Evolutionary conservation across 768 basidiomycete species (phyloP), one percentile per base, ranked within the genome.

Genomic region (Sistotremastrum niveocremeum): DNA sequence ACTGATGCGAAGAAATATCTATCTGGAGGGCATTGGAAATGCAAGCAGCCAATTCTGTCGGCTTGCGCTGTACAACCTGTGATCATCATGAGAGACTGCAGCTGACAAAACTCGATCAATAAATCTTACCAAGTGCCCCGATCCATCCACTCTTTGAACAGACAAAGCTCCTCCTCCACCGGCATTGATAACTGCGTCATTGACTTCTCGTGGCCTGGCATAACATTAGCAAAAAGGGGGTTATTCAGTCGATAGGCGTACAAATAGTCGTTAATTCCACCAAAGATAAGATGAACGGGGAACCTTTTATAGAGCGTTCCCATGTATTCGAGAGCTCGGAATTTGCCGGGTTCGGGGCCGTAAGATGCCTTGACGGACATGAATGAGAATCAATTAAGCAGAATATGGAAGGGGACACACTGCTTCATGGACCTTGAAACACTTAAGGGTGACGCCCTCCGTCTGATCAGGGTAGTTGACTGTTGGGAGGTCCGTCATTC

Each of bases 341-440:
- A 44, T 9, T 52, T 49, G 0, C 65, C 65, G 6, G 64, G 42
- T 1, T 45, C 44, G 45, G 74, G 72, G 10, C 66, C 58, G 46
- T 70, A 76, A 41, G 59, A 62, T 0, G 70, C 71, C 71, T 72
- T 37, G 11, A 47, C 2, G 20, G 20, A 20, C 20, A 20, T 20
- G 20, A 20, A 2, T 20, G 20, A 20, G 20, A 20, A 20, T 1
- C 20, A 20, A 20, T 20, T 20, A 20, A 20, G 20, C 1, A 20
- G 20, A 20, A 2, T 20, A 1, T 20, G 20, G 20, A 20, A 1
- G 2, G 20, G 20, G 20, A 32, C 73, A 47, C 51, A 80, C 79
- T 42, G 66, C 69, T 62, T 84, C 81, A 55, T 83, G 76, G 38
- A 78, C 68, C 20, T 72, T 70, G 1, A 69, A 72, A 51, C 81